Conservation (phyloP, 495 filamentous ascomycete species). For the Neurospora sp. region DNA sequence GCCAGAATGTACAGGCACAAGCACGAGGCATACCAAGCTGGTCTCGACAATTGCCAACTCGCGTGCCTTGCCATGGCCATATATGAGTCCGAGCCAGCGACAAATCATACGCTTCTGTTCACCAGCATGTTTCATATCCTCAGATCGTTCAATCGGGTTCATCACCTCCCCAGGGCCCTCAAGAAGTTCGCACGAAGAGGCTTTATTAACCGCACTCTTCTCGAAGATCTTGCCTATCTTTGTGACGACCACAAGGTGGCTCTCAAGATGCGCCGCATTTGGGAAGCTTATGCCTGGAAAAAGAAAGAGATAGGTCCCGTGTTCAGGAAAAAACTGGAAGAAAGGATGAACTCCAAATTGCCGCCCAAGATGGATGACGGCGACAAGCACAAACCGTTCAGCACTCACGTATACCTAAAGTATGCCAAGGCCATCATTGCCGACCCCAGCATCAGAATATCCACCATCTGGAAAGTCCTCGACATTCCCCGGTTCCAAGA, state of each 20-base stretch:
- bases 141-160: not conserved
- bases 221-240: not conserved
- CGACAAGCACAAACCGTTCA: not conserved
- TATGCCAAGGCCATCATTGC: constrained; percentile 12
- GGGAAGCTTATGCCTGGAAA: not conserved
- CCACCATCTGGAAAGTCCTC: constrained; percentile 15
- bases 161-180: not conserved
- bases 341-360: not conserved
- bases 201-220: not conserved
- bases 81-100: constrained; percentile 4
- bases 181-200: not conserved
- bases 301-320: not conserved
- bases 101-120: constrained; percentile 2
- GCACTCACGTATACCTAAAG: not conserved
- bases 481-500: constrained; percentile 10
- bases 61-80: constrained; percentile 19
- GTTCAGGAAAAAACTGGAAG: not conserved
- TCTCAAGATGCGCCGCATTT: not conserved
- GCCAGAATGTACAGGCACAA: not conserved
- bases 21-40: constrained; percentile 1
- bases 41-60: constrained; percentile 11
- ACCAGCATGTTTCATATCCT: constrained; percentile 13
- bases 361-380: not conserved
- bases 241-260: not conserved
- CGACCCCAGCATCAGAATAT: constrained; percentile 9